Percentiles rank a stretch among this genome's conserved stretches.
Evolutionary conservation across 1,284 basidiomycete genomes (phyloP).

Genomic region (Blastosporella zonata): DNA sequence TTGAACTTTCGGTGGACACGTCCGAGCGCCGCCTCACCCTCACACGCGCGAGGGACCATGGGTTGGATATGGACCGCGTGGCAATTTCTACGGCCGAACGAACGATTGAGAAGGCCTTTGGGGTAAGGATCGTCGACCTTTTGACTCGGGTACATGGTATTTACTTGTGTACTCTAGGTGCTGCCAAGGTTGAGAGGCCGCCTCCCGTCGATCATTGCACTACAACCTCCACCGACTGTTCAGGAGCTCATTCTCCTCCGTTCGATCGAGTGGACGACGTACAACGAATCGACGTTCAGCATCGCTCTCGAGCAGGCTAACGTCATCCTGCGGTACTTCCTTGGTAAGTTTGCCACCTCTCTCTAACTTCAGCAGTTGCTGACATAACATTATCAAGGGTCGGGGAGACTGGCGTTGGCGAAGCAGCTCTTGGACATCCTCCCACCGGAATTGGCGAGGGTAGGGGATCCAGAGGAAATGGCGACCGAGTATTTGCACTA

Average conservation of each 20-base stretch:
- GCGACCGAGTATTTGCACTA: constrained; percentile 74
- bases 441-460: constrained; percentile 59
- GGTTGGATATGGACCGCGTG: constrained; percentile 80
- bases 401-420: constrained; percentile 73
- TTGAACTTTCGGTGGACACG: constrained; percentile 69
- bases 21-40: constrained; percentile 74
- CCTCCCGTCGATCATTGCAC: constrained; percentile 56
- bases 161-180: constrained; percentile 30
- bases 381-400: constrained; percentile 40
- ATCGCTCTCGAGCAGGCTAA: constrained; percentile 84
- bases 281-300: constrained; percentile 69
- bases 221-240: constrained; percentile 50
- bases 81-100: constrained; percentile 81
- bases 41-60: constrained; percentile 77
- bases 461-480: constrained; percentile 58
- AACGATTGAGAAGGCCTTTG: constrained; percentile 72
- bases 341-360: constrained; percentile 49
- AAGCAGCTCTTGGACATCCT: constrained; percentile 63
- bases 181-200: constrained; percentile 55
- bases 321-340: constrained; percentile 82
- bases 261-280: constrained; percentile 93
- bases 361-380: constrained; percentile 6
- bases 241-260: constrained; percentile 73
- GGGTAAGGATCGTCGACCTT: constrained; percentile 37
- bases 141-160: constrained; percentile 6